These are phyloP conservation scores for Rhodotorula diobovata DNA, from an alignment of 768 basidiomycete species.

Conservation along the genomic window DNA sequence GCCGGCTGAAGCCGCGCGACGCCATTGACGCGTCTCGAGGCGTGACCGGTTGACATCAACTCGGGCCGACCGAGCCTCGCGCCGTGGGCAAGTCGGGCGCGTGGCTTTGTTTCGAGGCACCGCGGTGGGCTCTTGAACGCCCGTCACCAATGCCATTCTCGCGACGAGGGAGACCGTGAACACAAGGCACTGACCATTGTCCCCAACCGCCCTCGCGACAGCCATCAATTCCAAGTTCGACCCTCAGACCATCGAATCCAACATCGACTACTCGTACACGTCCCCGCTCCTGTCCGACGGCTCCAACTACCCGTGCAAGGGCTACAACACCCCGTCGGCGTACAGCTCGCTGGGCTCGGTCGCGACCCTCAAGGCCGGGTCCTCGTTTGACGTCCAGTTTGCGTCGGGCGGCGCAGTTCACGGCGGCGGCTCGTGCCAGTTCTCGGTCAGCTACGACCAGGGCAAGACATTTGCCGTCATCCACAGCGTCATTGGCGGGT, in stretches of 20 bases:
- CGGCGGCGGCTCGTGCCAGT: conserved; percentile 50
- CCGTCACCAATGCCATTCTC: too few relatives aligned
- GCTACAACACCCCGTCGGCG: conserved; percentile 27
- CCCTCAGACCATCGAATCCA: conserved; percentile 40
- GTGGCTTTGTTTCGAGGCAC: too few relatives aligned
- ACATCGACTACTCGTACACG: conserved; percentile 47
- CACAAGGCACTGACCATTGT: not conserved
- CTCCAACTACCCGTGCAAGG: conserved; percentile 48
- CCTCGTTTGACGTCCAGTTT: conserved; percentile 43
- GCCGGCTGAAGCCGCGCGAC: not conserved
- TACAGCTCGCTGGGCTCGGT: conserved; percentile 40
- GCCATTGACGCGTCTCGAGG: not conserved
- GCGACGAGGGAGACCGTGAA: too few relatives aligned
- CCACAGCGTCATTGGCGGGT: conserved; percentile 47
- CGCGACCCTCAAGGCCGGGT: conserved; percentile 46
- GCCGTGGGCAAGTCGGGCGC: too few relatives aligned
- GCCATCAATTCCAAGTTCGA: conserved; percentile 40
- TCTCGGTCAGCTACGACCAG: conserved; percentile 48
- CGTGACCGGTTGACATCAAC: too few relatives aligned
- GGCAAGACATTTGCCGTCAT: conserved; percentile 50
- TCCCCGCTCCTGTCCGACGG: conserved; percentile 46
- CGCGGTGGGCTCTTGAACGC: too few relatives aligned
- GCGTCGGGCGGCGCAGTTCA: conserved; percentile 46
- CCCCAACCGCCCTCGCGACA: not conserved
- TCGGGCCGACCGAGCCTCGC: too few relatives aligned